Percentiles rank a stretch among this genome's conserved stretches.
Evolutionary conservation across 495 filamentous ascomycete genomes (phyloP).

Genomic region (Penicillium diatomitis): DNA sequence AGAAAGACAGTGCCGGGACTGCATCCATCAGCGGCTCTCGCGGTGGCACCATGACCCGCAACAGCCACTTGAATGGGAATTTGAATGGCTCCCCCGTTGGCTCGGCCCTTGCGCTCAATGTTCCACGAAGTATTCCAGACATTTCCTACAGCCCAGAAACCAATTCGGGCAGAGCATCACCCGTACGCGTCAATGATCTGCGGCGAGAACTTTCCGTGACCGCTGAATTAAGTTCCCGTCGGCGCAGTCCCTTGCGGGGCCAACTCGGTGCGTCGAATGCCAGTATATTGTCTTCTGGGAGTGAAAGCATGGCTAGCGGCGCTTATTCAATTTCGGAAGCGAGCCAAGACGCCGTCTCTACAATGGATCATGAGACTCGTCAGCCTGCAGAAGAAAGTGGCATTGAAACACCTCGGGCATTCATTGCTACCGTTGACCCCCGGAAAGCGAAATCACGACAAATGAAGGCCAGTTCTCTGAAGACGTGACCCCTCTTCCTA

Average conservation of each 20-base stretch:
- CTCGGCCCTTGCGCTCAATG: constrained; percentile 21
- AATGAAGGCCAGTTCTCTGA: constrained; percentile 6
- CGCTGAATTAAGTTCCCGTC: constrained; percentile 25
- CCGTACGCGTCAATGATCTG: constrained; percentile 81
- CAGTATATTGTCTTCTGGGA: constrained; percentile 34
- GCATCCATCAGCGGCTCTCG: constrained; percentile 65
- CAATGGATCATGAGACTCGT: constrained; percentile 20
- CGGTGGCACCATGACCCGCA: constrained; percentile 49
- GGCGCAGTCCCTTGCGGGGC: constrained; percentile 31
- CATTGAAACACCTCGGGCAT: constrained; percentile 27
- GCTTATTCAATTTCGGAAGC: constrained; percentile 30
- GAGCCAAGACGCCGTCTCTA: constrained; percentile 23
- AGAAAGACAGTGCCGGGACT: constrained; percentile 56
- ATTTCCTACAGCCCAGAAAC: constrained; percentile 43
- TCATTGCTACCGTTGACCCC: constrained; percentile 11
- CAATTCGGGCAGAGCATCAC: constrained; percentile 51
- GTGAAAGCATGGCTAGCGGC: constrained; percentile 39
- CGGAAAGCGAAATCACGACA: constrained; percentile 2
- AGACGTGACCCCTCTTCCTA: constrained; percentile 35
- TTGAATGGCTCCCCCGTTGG: constrained; percentile 23
- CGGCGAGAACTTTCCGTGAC: constrained; percentile 59
- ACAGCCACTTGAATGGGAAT: constrained; percentile 48
- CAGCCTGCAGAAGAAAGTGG: constrained; percentile 17
- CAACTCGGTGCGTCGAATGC: constrained; percentile 27
- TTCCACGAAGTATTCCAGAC: constrained; percentile 35